Base-by-base conservation (phyloP, 2,329 filamentous ascomycete genomes). In the Sclerotinia minor region DNA sequence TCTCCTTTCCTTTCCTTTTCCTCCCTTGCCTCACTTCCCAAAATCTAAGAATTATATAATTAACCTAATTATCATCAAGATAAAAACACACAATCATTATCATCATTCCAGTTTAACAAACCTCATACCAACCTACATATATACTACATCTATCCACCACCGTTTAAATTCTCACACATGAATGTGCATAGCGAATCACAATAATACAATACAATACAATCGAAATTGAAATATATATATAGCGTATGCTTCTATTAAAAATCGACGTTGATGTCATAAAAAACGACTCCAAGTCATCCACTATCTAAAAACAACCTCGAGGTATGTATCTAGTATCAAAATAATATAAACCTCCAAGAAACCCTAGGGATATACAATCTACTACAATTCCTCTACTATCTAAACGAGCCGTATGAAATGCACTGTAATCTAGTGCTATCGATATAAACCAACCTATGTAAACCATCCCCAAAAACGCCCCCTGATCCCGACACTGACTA, bases 321-420 rank as follows among this genome's bases (percentile, higher is more conserved):
- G 29, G 54, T 53, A 50, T 67, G 65, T 67, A 38, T 67, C 65
- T 67, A 63, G 35, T 63, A 63, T 52, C 55, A 38, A 54, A 67
- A 67, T 24, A 35, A 63, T 60, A 57, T 63, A 32, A 63, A 32
- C 35, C 29, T 44, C 63, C 68, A 11, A 58, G 41, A 65, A 55
- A 45, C 65, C 54, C 64, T 55, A 64, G 58, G 58, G 66, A 68
- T 71, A 69, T 72, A 75, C 73, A 74, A 72, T 74, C 72, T 75
- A 74, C 68, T 69, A 53, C 61, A 55, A 45, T 61, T 66, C 65
- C 67, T 63, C 61, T 58, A 47, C 58, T 54, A 69, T 66, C 32
- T 49, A 69, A 41, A 69, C 50, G 64, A 55, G 38, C 54, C 70
- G 69, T 72, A 72, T 69, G 32, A 68, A 73, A 68, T 32, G 64